Conservation (phyloP, 208 protist genomes). For the Trichomonas vaginalis region DNA sequence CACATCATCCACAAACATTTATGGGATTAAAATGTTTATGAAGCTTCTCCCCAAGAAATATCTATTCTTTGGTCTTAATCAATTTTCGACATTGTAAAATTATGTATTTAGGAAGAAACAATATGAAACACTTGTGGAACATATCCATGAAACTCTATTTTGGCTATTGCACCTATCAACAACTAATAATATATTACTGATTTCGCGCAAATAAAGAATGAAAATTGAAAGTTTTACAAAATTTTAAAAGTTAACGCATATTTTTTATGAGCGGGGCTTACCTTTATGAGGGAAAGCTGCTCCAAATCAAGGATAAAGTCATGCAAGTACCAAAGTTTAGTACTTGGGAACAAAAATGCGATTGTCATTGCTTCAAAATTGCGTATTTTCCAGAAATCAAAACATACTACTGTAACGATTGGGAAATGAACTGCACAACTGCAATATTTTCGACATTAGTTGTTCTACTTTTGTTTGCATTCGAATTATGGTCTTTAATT, state of each 20-base stretch:
- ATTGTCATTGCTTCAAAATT: not conserved
- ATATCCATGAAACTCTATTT: too few species aligned
- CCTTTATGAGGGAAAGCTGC: not conserved
- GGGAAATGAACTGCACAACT: not conserved
- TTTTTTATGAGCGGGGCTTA: not conserved
- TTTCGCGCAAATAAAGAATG: too few species aligned
- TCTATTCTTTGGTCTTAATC: too few species aligned
- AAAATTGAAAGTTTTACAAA: too few species aligned
- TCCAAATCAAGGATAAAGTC: not conserved
- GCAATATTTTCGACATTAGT: not conserved
- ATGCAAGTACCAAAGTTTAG: not conserved
- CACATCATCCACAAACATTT: too few species aligned
- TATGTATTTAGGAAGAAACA: too few species aligned
- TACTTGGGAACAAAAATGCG: not conserved
- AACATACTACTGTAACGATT: not conserved
- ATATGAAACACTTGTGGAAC: too few species aligned
- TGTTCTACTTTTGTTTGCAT: not conserved
- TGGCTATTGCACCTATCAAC: too few species aligned
- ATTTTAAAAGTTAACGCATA: not conserved
- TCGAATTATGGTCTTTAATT: not conserved
- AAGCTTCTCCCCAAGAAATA: too few species aligned
- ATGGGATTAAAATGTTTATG: too few species aligned
- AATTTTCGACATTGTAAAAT: too few species aligned
- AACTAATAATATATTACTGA: too few species aligned
- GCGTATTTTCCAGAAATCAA: constrained; percentile 6